These are phyloP conservation scores for Chrysophaeum taylorii DNA, from an alignment of 352 stramenopile genomes.

Conservation along the genomic window DNA sequence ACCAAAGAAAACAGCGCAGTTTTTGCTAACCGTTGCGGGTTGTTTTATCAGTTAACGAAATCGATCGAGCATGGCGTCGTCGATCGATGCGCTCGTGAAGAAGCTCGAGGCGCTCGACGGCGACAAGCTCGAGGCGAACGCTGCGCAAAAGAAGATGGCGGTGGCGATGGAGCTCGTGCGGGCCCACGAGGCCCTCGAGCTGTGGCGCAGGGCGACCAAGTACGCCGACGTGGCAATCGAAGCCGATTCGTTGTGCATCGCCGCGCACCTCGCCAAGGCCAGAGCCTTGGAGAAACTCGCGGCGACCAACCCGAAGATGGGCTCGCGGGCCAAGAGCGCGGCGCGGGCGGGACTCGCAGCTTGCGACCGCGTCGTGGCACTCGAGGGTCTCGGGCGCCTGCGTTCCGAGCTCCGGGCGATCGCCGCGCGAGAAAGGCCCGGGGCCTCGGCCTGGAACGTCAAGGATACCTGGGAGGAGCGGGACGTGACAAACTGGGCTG, in stretches of 20 bases:
- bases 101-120: not conserved
- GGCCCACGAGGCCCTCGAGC: not conserved
- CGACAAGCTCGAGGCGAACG: not conserved
- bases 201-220: not conserved
- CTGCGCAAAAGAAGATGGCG: not conserved
- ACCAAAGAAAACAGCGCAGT: no score
- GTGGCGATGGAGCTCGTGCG: not conserved
- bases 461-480: constrained; percentile 7
- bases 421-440: not conserved
- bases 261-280: not conserved
- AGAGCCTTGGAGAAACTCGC: not conserved
- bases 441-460: not conserved
- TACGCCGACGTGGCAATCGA: not conserved
- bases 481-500: constrained; percentile 6
- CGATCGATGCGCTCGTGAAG: not conserved
- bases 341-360: not conserved
- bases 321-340: not conserved
- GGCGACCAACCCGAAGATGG: not conserved
- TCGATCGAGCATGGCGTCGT: no score
- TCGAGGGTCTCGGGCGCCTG: not conserved
- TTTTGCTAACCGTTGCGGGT: no score
- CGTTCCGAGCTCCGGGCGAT: not conserved
- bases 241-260: not conserved
- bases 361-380: not conserved
- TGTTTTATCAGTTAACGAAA: no score